A percentile compares a stretch with the other conserved stretches of the same genome.
These are phyloP conservation scores for Paramecium octaurelia DNA, from an alignment of 73 alveolate species.

Conservation along the genomic window DNA sequence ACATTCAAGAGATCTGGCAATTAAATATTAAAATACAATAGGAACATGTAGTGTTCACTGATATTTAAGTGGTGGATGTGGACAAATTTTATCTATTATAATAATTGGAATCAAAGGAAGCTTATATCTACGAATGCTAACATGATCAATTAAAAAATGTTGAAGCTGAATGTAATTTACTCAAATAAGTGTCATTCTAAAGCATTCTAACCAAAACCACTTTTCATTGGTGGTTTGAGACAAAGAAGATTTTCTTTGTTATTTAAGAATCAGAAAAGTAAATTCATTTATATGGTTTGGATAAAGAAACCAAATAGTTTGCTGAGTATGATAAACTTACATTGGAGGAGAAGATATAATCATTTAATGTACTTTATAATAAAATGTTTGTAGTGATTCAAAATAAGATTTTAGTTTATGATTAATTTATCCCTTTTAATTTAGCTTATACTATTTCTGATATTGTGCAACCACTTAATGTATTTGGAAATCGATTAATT, in stretches of 20 bases:
- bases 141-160: neutral
- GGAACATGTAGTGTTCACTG: neutral
- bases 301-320: neutral
- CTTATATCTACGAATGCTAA: neutral
- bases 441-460: neutral
- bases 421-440: neutral
- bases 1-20: neutral
- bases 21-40: neutral
- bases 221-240: slow-evolving; percentile 5
- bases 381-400: neutral
- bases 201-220: neutral
- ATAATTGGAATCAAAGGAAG: neutral
- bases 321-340: neutral
- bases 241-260: neutral
- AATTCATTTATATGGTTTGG: neutral
- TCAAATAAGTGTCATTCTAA: neutral
- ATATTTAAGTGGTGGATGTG: neutral
- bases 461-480: neutral
- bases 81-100: neutral
- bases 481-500: neutral
- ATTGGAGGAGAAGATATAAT: neutral
- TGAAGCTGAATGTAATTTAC: neutral
- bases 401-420: neutral
- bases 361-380: neutral
- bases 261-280: neutral